Evolutionary conservation across 1,284 basidiomycete genomes (phyloP).

Genomic region (Ustilago trichophora): DNA sequence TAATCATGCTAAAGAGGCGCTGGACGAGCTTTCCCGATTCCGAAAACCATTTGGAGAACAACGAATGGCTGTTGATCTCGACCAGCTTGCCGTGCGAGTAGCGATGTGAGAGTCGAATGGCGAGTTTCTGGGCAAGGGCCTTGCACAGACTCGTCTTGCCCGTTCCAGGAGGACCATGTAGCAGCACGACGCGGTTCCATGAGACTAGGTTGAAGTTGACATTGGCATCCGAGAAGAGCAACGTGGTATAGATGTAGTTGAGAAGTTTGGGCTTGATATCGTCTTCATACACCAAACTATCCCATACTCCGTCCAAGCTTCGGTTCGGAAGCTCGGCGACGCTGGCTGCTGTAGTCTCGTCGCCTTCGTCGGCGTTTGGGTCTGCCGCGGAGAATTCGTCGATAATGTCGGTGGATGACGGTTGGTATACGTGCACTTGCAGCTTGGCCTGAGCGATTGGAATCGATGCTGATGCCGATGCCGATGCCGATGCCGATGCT

Average conservation of each 20-base stretch:
- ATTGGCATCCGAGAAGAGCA: conserved; percentile 85
- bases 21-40: conserved; percentile 99
- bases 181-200: conserved; percentile 91
- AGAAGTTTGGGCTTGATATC: conserved; percentile 87
- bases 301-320: conserved; percentile 87
- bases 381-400: conserved; percentile 78
- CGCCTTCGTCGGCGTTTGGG: conserved; percentile 71
- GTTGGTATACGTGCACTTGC: conserved; percentile 84
- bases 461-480: conserved; percentile 1
- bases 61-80: conserved; percentile 79
- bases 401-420: conserved; percentile 75
- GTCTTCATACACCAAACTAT: conserved; percentile 83
- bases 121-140: conserved; percentile 92
- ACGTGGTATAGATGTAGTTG: conserved; percentile 91
- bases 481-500: conserved; percentile 26
- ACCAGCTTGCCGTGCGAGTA: conserved; percentile 86
- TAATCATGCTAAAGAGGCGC: conserved; percentile 86
- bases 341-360: conserved; percentile 79
- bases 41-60: conserved; percentile 75
- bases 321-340: conserved; percentile 84
- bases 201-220: conserved; percentile 91
- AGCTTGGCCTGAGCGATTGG: conserved; percentile 24
- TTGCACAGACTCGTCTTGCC: conserved; percentile 96
- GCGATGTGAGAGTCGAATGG: conserved; percentile 86
- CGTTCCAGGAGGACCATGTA: conserved; percentile 97